Evolutionary conservation across 2,329 filamentous ascomycete species (phyloP).

Genomic region (Colletotrichum somersetense): DNA sequence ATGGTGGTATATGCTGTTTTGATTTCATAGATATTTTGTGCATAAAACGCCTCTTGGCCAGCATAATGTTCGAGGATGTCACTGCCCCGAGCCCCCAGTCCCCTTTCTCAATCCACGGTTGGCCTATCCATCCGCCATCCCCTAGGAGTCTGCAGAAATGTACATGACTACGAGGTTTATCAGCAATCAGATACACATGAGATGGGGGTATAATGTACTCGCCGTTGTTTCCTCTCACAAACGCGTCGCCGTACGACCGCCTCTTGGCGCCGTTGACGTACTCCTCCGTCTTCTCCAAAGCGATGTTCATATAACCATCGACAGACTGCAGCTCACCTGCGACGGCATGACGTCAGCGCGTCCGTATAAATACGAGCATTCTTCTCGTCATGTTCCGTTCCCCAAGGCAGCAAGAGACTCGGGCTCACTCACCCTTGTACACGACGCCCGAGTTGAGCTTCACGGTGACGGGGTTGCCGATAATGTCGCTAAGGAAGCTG

Average conservation of each 20-base stretch:
- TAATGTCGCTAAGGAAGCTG: conserved; percentile 92
- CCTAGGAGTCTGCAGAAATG: conserved; percentile 72
- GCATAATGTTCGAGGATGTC: conserved; percentile 5
- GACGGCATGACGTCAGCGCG: conserved; percentile 3
- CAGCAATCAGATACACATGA: conserved; percentile 32
- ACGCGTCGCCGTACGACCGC: conserved; percentile 91
- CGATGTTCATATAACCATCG: conserved; percentile 99
- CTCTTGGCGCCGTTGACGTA: conserved; percentile 87
- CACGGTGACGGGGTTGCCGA: conserved; percentile 92
- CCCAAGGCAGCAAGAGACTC: no score
- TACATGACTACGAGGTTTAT: conserved; percentile 70
- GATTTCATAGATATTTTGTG: conserved; percentile 21
- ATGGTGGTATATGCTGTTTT: conserved; percentile 39
- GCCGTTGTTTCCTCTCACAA: conserved; percentile 98
- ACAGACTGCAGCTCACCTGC: conserved; percentile 94
- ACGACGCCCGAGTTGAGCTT: conserved; percentile 99
- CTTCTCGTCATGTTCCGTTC: not conserved
- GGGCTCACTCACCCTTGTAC: conserved; percentile 81
- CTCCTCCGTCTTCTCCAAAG: conserved; percentile 94
- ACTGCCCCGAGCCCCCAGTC: not conserved
- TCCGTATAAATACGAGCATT: conserved; percentile 36
- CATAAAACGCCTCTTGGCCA: conserved; percentile 23
- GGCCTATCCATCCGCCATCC: not conserved
- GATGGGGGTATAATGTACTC: conserved; percentile 43
- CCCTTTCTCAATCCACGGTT: not conserved